Evolutionary conservation across 345 rosid species (phyloP).

Genomic region (Eucalyptus dawsonii): DNA sequence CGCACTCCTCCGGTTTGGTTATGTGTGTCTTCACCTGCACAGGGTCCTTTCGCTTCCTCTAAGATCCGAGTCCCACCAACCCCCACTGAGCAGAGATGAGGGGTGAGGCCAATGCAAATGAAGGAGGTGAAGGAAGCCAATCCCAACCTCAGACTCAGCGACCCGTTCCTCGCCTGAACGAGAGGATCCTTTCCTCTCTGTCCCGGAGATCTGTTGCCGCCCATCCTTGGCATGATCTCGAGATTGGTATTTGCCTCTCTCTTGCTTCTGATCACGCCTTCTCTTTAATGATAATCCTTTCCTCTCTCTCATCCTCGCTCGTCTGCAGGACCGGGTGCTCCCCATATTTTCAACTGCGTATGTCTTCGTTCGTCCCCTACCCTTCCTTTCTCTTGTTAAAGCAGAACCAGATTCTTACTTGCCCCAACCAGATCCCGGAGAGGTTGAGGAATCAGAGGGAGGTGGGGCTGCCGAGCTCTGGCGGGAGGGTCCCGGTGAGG

Average conservation of each 20-base stretch:
- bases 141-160: background rate
- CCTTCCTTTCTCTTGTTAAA: background rate
- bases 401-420: background rate
- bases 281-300: background rate
- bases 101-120: slow-evolving; percentile 10
- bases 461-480: too few species aligned
- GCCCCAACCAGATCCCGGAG: background rate
- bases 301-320: background rate
- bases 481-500: too few species aligned
- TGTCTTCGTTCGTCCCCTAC: background rate
- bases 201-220: slow-evolving; percentile 90
- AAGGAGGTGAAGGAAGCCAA: background rate
- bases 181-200: slow-evolving; percentile 93
- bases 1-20: background rate
- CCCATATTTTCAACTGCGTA: slow-evolving; percentile 62
- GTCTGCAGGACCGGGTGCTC: slow-evolving; percentile 84
- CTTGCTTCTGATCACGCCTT: background rate
- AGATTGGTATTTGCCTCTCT: slow-evolving; percentile 44
- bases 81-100: slow-evolving; percentile 24
- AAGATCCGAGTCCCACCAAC: background rate
- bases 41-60: background rate
- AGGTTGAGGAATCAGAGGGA: too few species aligned
- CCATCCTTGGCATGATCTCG: slow-evolving; percentile 99
- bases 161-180: slow-evolving; percentile 59
- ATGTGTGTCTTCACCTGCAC: background rate